phyloP scores from a whole-genome alignment of 352 stramenopile species.

The Globisporangium megalacanthum region DNA sequence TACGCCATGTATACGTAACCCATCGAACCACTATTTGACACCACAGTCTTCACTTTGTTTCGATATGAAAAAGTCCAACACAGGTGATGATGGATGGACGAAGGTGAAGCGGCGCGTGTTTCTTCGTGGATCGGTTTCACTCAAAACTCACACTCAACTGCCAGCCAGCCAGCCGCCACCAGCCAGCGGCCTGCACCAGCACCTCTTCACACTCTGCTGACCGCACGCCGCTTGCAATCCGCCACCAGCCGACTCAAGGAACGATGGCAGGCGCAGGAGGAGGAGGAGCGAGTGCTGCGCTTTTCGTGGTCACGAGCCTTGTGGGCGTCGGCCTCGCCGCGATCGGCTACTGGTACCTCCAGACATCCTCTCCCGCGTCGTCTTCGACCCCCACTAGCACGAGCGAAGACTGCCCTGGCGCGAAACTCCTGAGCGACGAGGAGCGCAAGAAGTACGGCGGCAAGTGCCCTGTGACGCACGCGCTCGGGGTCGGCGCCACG shows the following conservation, averaged over 20 bases:
- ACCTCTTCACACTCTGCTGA: neutral
- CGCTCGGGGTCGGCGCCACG: conserved; percentile 14
- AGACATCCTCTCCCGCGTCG: conserved; percentile 9
- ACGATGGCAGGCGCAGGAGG: conserved; percentile 28
- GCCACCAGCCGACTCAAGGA: neutral
- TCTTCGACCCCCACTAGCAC: neutral
- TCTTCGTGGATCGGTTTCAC: too few species aligned
- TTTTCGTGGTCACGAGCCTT: conserved; percentile 57
- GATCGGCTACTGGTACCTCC: conserved; percentile 56
- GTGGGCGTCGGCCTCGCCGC: conserved; percentile 50
- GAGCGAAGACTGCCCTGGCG: conserved; percentile 21
- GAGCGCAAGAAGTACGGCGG: conserved; percentile 31
- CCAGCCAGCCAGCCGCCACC: too few species aligned
- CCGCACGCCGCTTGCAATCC: neutral
- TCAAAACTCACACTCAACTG: too few species aligned
- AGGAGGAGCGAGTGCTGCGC: conserved; percentile 25
- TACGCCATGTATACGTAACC: too few species aligned
- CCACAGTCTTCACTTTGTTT: too few species aligned
- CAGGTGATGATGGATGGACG: too few species aligned
- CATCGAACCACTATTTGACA: too few species aligned
- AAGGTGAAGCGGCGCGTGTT: too few species aligned
- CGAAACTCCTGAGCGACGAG: conserved; percentile 21
- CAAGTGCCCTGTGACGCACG: conserved; percentile 34
- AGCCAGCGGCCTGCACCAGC: too few species aligned
- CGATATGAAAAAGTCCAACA: too few species aligned